phyloP scores from a whole-genome alignment of 352 stramenopile genomes.

The Ophiocytium majus region DNA sequence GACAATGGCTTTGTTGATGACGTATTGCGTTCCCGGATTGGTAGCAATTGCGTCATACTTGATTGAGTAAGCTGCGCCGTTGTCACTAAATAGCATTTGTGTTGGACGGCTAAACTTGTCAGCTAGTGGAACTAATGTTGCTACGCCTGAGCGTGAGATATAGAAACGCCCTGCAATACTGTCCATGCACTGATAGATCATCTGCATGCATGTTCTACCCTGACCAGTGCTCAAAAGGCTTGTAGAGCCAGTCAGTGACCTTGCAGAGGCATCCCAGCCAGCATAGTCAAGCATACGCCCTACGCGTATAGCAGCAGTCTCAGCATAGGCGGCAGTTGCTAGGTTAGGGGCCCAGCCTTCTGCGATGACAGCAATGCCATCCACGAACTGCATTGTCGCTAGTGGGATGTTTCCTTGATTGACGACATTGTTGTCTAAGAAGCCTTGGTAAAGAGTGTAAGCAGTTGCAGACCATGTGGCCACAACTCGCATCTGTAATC shows the following conservation, averaged over 20 bases:
- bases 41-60: slow-evolving; percentile 20
- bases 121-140: slow-evolving; percentile 20
- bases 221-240: slow-evolving; percentile 19
- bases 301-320: slow-evolving; percentile 19
- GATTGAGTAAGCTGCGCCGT: slow-evolving; percentile 18
- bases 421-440: slow-evolving; percentile 20
- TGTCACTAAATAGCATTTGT: slow-evolving; percentile 22
- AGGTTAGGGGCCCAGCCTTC: slow-evolving; percentile 16
- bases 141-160: slow-evolving; percentile 18
- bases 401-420: slow-evolving; percentile 20
- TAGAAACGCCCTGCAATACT: slow-evolving; percentile 19
- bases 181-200: slow-evolving; percentile 19
- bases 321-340: slow-evolving; percentile 17
- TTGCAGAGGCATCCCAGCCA: slow-evolving; percentile 17
- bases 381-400: slow-evolving; percentile 18
- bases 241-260: slow-evolving; percentile 18
- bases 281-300: slow-evolving; percentile 18
- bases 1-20: slow-evolving; percentile 20
- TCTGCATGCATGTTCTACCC: slow-evolving; percentile 19
- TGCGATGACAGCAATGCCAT: slow-evolving; percentile 19
- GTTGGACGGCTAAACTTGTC: slow-evolving; percentile 19
- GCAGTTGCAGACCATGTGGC: slow-evolving; percentile 17
- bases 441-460: slow-evolving; percentile 20
- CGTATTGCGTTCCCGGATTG: slow-evolving; percentile 18
- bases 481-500: slow-evolving; percentile 19